Percentiles rank a stretch among this genome's conserved stretches.
Conservation (phyloP, 192 early-diverging fungal species). For the Mortierella claussenii region DNA sequence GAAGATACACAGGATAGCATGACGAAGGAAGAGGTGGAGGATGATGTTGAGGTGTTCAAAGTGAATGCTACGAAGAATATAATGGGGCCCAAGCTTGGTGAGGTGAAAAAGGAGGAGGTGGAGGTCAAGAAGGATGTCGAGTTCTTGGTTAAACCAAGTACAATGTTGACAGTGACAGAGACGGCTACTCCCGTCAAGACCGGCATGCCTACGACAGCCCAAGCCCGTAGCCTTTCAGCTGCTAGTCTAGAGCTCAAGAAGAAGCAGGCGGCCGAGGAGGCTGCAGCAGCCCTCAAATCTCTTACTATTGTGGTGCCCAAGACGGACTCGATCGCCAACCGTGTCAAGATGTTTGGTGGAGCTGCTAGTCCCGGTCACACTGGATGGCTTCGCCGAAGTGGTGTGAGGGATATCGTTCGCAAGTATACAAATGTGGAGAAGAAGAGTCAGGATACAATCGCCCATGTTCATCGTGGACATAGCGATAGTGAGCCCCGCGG, state of each 20-base stretch:
- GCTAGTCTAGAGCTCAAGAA: slow-evolving; percentile 36
- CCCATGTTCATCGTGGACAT: slow-evolving; percentile 39
- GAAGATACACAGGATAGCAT: background rate
- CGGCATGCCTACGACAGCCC: background rate
- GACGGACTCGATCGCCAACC: slow-evolving; percentile 35
- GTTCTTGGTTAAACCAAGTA: background rate
- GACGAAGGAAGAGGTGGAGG: background rate
- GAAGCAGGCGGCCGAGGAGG: slow-evolving; percentile 40
- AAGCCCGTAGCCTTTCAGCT: slow-evolving; percentile 21
- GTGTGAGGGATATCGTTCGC: slow-evolving; percentile 34
- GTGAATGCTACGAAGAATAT: background rate
- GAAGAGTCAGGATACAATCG: slow-evolving; percentile 25
- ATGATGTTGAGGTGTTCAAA: background rate
- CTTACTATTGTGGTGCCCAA: slow-evolving; percentile 32
- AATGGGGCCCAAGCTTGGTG: background rate
- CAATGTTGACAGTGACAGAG: background rate
- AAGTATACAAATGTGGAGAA: slow-evolving; percentile 41
- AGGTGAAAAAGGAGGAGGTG: background rate
- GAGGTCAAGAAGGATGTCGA: background rate
- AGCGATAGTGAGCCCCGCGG: slow-evolving; percentile 18
- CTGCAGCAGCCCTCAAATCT: slow-evolving; percentile 17
- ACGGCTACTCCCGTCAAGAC: background rate
- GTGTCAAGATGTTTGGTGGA: slow-evolving; percentile 48
- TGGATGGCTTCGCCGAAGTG: background rate
- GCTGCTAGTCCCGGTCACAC: background rate